Evolutionary conservation across 352 stramenopile species (phyloP).

Genomic region (Globisporangium lucens): DNA sequence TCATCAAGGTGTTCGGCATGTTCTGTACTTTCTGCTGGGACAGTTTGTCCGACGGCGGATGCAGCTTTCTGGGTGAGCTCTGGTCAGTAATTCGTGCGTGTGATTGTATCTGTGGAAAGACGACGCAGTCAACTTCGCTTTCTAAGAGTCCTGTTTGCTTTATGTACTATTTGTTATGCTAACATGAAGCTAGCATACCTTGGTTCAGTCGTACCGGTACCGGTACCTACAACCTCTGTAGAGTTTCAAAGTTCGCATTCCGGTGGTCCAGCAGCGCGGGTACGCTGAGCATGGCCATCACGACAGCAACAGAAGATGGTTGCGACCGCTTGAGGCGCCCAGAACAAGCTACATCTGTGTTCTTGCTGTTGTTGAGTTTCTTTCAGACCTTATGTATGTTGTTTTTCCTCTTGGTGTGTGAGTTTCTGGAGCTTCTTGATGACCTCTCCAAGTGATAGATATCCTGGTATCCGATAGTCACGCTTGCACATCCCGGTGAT

Average conservation of each 20-base stretch:
- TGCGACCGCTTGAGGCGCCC: neutral
- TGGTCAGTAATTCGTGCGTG: neutral
- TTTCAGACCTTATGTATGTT: neutral
- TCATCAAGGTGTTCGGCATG: neutral
- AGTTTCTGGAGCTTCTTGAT: neutral
- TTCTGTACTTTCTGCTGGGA: neutral
- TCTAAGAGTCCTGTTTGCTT: neutral
- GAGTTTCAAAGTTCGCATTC: no score
- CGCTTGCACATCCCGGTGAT: neutral
- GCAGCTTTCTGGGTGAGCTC: neutral
- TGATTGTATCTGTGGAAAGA: neutral
- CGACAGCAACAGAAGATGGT: neutral
- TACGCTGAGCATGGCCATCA: neutral
- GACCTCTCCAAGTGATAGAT: neutral
- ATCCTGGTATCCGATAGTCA: neutral
- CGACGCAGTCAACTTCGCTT: neutral
- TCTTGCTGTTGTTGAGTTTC: neutral
- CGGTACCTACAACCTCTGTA: no score
- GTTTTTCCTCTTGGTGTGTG: neutral
- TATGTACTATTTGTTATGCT: no score
- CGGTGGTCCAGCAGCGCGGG: no score
- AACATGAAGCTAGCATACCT: no score
- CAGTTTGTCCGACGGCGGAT: neutral
- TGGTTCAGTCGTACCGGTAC: no score
- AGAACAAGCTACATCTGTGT: neutral